Evolutionary conservation across 2,329 filamentous ascomycete genomes (phyloP), one percentile per base, ranked within the genome.

Genomic region (Aspergillus fumigatus): DNA sequence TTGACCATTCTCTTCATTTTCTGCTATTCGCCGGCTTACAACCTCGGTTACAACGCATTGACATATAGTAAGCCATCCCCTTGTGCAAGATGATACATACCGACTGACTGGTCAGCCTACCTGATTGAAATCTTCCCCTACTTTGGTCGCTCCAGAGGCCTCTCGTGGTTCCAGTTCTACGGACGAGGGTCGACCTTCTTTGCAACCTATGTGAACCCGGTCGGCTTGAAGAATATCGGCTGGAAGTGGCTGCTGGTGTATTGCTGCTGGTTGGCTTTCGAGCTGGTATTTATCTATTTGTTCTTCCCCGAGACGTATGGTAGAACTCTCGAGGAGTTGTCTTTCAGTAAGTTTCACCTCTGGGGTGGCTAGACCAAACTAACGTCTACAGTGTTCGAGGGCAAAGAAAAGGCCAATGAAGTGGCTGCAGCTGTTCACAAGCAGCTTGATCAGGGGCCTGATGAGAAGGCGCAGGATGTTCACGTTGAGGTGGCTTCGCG

Each of bases 1-100:
- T 63, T 73, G 6, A 69, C 77, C 40, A 63, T 86, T 32, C 80
- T 86, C 69, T 87, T 84, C 70, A 84, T 83, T 62, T 87, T 85
- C 59, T 74, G 77, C 3, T 87, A 85, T 67, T 79, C 78, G 9
- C 82, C 84, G 3, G 77, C 74, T 58, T 88, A 87, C 67, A 87
- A 87, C 62, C 77, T 87, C 51, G 84, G 84, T n/a, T 85, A 86
- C 68, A 88, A 87, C 65, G 82, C 85, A 14, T 74, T 88, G 54
- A 85, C 83, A n/a, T 66, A 66, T 52, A 66, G 64, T 66, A 58
- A 43, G 50, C 48, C 26, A 19, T 19, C 29, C 19, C 21, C 21
- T 25, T 3, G 17, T 35, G n/a, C 9, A 26, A 17, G 11, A 48
- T 43, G 38, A 23, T 51, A 29, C 17, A 17, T 51, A 27, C 25